Evolutionary conservation across 192 early-diverging fungal species (phyloP), one percentile per base, ranked within the genome.

Genomic region (Umbelopsis isabellina): DNA sequence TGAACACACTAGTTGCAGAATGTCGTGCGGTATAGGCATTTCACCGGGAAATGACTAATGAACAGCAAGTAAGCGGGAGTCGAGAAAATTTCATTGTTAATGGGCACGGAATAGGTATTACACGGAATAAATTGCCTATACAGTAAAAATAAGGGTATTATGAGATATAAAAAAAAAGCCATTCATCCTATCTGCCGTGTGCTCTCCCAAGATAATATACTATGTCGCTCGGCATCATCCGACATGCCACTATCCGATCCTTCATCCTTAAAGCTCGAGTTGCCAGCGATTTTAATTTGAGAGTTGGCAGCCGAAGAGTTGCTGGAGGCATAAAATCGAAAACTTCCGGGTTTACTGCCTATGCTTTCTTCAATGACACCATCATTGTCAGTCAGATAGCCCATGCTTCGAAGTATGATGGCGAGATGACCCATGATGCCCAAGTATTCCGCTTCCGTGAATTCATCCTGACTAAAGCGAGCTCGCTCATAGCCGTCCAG

Each of bases 401-500:
- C 84, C 44, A 86, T 74, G 10, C 78, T 70, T 21, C 80, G 78
- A 8, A 86, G 70, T n/a, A 86, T 82, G 33, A 69, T 75, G 2
- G 76, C 81, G 9, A 86, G 30, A 11, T 77, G 79, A 49, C 84
- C 84, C 82, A 86, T 83, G 52, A 86, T 80, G 23, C 74, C 80
- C 41, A 82, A 74, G 35, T 86, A 86, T 20, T 86, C 78, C 16
- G 78, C 78, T 58, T 86, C 77, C 18, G 68, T 79, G 0, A 76
- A 49, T n/a, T 61, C 72, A 3, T 76, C 33, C 0, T 73, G 69
- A 41, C 84, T 81, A 35, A 88, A 88, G 10, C 86, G 75, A 9
- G 83, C 83, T n/a, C 68, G 76, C 68, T 88, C 86, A 66, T 88
- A 88, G 2, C 83, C 83, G 65, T 85, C 77, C 12, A 88, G 61